phyloP scores from a whole-genome alignment of 106 monocot genomes.

The Narthecium ossifragum region DNA sequence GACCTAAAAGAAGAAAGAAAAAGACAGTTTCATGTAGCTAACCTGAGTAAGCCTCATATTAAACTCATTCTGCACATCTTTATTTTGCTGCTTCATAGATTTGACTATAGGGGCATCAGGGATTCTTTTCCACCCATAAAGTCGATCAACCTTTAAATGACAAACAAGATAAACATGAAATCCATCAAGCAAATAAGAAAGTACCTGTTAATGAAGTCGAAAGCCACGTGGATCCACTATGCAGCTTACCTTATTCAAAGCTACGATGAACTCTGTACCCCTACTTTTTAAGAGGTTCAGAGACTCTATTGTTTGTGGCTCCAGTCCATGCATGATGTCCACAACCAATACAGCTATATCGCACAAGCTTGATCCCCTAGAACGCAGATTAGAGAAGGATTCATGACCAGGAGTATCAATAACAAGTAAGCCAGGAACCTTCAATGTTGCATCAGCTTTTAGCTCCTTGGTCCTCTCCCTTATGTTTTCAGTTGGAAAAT shows the following conservation, averaged over 20 bases:
- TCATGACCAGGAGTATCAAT: constrained; percentile 99
- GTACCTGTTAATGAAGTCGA: too few relatives aligned
- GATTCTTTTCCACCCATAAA: constrained; percentile 89
- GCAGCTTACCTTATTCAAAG: constrained; percentile 86
- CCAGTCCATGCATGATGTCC: constrained; percentile 98
- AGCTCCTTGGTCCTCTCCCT: constrained; percentile 94
- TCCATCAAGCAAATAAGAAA: too few relatives aligned
- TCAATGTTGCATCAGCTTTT: constrained; percentile 88
- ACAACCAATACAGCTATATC: constrained; percentile 97
- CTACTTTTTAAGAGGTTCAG: constrained; percentile 77
- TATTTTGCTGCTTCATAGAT: constrained; percentile 72
- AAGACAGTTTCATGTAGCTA: not conserved
- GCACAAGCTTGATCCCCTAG: constrained; percentile 96
- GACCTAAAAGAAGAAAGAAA: not conserved
- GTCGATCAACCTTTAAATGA: constrained; percentile 86
- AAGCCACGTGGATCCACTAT: too few relatives aligned
- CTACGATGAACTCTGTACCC: constrained; percentile 91
- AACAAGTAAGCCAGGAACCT: constrained; percentile 94
- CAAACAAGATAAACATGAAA: constrained; percentile 1
- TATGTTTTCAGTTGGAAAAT: constrained; percentile 93
- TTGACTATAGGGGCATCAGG: constrained; percentile 72
- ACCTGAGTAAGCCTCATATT: constrained; percentile 83
- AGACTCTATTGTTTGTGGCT: constrained; percentile 96
- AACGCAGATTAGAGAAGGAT: constrained; percentile 84
- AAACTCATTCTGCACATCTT: constrained; percentile 87